Evolutionary conservation across 1,139 yeast species (phyloP).

Genomic region (Lodderomyces beijingensis): DNA sequence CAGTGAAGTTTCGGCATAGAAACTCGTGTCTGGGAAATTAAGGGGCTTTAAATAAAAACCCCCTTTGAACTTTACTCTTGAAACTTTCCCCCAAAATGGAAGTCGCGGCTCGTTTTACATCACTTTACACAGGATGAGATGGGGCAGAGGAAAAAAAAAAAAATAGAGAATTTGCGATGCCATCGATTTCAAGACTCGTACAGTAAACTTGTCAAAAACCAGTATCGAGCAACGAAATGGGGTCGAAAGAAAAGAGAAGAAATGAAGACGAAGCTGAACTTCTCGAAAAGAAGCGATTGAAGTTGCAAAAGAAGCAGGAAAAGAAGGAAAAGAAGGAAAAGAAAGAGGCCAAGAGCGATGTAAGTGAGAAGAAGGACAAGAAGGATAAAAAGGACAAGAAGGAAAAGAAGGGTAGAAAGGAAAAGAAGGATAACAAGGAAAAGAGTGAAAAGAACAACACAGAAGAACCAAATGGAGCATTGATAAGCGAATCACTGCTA

Average conservation of each 20-base stretch:
- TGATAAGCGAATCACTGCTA: no score
- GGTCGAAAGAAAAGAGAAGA: slow-evolving; percentile 39
- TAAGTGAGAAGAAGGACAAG: slow-evolving; percentile 35
- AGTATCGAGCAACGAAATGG: not conserved
- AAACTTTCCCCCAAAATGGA: not conserved
- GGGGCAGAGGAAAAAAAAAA: not conserved
- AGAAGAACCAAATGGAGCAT: no score
- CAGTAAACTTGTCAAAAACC: not conserved
- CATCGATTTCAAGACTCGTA: no score
- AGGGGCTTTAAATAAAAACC: no score
- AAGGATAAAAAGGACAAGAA: slow-evolving; percentile 45
- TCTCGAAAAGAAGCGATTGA: slow-evolving; percentile 20
- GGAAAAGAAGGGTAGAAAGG: slow-evolving; percentile 38
- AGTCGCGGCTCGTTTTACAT: not conserved
- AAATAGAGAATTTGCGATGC: no score
- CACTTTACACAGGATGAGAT: not conserved
- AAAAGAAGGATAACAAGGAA: slow-evolving; percentile 41
- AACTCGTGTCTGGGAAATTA: no score
- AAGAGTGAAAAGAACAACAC: slow-evolving; percentile 35
- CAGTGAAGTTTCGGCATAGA: no score
- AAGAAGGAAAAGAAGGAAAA: slow-evolving; percentile 38
- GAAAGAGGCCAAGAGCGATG: slow-evolving; percentile 40
- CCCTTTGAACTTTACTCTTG: no score
- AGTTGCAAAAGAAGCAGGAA: slow-evolving; percentile 39
- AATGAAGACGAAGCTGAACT: slow-evolving; percentile 25